These are phyloP conservation scores for Cryphonectria parasitica DNA, from an alignment of 2,329 filamentous ascomycete species.

Conservation along the genomic window DNA sequence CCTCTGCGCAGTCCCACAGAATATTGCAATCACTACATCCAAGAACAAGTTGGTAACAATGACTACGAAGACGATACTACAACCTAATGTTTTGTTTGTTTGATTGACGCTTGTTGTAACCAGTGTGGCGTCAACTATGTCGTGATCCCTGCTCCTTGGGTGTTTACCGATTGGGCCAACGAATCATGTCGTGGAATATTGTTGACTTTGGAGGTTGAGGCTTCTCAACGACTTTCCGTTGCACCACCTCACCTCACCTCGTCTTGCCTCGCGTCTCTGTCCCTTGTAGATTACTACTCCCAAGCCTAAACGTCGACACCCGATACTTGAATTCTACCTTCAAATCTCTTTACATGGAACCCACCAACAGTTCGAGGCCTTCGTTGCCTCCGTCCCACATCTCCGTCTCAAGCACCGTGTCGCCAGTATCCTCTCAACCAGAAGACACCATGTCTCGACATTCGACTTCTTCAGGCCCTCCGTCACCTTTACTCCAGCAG, in stretches of 20 bases:
- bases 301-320: background rate
- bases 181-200: background rate
- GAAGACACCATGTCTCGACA: constrained; percentile 19
- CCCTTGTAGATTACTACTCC: background rate
- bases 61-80: background rate
- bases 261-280: background rate
- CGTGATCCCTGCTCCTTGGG: constrained; percentile 4
- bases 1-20: background rate
- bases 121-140: background rate
- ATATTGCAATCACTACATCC: background rate
- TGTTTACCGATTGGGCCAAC: constrained; percentile 13
- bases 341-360: constrained; percentile 6
- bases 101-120: background rate
- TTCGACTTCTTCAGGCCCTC: constrained; percentile 8
- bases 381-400: constrained; percentile 7
- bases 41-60: background rate
- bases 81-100: too few species aligned
- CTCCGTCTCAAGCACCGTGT: constrained; percentile 6
- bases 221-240: constrained; percentile 6
- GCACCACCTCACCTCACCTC: background rate
- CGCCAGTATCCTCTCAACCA: background rate
- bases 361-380: constrained; percentile 7
- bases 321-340: too few species aligned
- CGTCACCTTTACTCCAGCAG: constrained; percentile 18
- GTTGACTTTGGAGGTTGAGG: background rate